These are phyloP conservation scores for Dissophora globulifera DNA, from an alignment of 192 early-diverging fungal species.

Conservation along the genomic window DNA sequence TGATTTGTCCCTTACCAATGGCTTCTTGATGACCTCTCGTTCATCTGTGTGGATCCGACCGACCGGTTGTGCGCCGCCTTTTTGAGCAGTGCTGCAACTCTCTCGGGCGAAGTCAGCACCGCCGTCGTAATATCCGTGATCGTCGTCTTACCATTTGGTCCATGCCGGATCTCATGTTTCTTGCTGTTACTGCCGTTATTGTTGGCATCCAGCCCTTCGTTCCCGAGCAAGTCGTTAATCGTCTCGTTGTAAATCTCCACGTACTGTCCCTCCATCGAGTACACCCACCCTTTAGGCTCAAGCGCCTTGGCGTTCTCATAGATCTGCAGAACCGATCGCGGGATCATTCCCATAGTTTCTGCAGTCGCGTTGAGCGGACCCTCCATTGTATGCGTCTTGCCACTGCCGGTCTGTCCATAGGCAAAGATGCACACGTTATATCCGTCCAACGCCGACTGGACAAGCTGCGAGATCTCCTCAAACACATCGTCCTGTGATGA, in stretches of 20 bases:
- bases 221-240: slow-evolving; percentile 82
- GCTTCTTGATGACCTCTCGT: slow-evolving; percentile 92
- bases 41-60: slow-evolving; percentile 91
- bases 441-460: slow-evolving; percentile 95
- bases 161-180: slow-evolving; percentile 91
- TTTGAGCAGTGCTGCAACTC: slow-evolving; percentile 77
- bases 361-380: slow-evolving; percentile 60
- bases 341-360: slow-evolving; percentile 88
- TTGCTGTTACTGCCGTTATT: too few relatives aligned
- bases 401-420: slow-evolving; percentile 96
- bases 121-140: slow-evolving; percentile 84
- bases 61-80: slow-evolving; percentile 87
- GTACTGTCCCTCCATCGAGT: slow-evolving; percentile 87
- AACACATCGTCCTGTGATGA: slow-evolving; percentile 84
- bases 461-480: slow-evolving; percentile 94
- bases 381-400: slow-evolving; percentile 90
- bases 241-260: slow-evolving; percentile 98
- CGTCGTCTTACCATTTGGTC: slow-evolving; percentile 74
- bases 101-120: slow-evolving; percentile 73
- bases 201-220: slow-evolving; percentile 45
- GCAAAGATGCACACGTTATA: slow-evolving; percentile 99
- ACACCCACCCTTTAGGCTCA: slow-evolving; percentile 87
- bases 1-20: slow-evolving; percentile 68
- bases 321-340: slow-evolving; percentile 91
- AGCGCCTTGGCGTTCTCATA: slow-evolving; percentile 79